A percentile compares a stretch with the other conserved stretches of the same genome.
Evolutionary conservation across 2,329 filamentous ascomycete genomes (phyloP).

Genomic region (Tolypocladium inflatum): DNA sequence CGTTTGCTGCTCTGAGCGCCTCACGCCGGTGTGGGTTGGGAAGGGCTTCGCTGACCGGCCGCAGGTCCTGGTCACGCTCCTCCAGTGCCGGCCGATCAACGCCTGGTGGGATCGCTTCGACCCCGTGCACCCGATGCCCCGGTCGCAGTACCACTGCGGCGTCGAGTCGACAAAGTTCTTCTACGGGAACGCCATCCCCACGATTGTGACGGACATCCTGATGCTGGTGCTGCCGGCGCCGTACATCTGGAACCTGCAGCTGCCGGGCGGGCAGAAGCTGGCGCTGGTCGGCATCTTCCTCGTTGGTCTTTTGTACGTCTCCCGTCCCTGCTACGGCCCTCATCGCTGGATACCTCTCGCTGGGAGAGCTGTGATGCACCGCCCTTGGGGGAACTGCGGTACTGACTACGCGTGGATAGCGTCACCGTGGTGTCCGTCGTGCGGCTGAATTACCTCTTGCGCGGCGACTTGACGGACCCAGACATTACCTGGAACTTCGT

Average conservation of each 20-base stretch:
- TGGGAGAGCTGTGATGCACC: not conserved
- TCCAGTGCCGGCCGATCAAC: slow-evolving; percentile 9
- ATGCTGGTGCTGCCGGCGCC: slow-evolving; percentile 18
- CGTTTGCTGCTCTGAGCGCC: not conserved
- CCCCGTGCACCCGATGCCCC: slow-evolving; percentile 5
- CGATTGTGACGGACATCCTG: slow-evolving; percentile 16
- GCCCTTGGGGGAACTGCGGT: fast-evolving
- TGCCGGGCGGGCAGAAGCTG: slow-evolving; percentile 13
- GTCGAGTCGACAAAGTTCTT: slow-evolving; percentile 14
- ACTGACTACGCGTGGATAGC: not conserved
- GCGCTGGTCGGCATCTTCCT: slow-evolving; percentile 14
- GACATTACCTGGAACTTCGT: slow-evolving; percentile 17
- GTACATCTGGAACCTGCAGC: slow-evolving; percentile 15
- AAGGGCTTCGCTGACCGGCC: not conserved
- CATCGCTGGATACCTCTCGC: not conserved
- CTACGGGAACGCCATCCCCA: slow-evolving; percentile 16
- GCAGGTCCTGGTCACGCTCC: slow-evolving; percentile 8
- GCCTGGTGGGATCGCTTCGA: slow-evolving; percentile 12
- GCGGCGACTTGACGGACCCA: slow-evolving; percentile 5
- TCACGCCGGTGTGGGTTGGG: too few relatives aligned
- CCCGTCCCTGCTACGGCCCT: not conserved
- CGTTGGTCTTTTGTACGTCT: slow-evolving; percentile 14
- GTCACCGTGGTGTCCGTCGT: slow-evolving; percentile 10
- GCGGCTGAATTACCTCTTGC: slow-evolving; percentile 5
- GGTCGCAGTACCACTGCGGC: slow-evolving; percentile 6